Base-by-base conservation (phyloP, 129 eudicot genomes). In the Pseudognaphalium luteoalbum region DNA sequence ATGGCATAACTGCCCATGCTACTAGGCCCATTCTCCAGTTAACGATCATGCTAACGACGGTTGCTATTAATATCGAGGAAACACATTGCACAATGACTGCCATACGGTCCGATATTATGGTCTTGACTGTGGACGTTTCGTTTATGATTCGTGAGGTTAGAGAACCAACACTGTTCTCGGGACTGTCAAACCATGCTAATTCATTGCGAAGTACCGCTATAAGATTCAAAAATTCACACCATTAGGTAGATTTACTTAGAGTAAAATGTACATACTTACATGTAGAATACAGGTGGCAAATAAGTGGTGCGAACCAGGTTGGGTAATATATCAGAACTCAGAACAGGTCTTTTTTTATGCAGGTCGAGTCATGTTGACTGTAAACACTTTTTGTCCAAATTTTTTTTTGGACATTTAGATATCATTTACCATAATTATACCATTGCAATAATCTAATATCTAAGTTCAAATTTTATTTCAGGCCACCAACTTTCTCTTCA, bases 1-100 rank as follows among this genome's bases (percentile, higher is more conserved):
- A 91, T 32, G 97, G 97, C 95, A 91, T 91, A 56, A 91, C 95
- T 2, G 97, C 96, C 95, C 95, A 91, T 39, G 97, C 94, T 72
- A 91, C 97, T 7, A 91, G 85, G 66, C 86, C 94, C 97, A 91
- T 91, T 77, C 97, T 74, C 97, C 97, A 91, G 76, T 80, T 73
- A 71, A 91, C 90, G 17, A 3, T 64, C 86, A 88, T 76, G 91
- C 97, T 91, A 19, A 91, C 93, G 1, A 20, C 51, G 10, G 97
- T 91, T 63, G 97, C 97, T 62, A 91, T 91, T 72, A 91, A 57
- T 72, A 91, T 91, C 8, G 90, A 89, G 64, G 97, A 88, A 63
- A 86, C 73, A 82, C 97, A 91, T 80, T 91, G 97, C 22, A 91
- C 95, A n/a, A 91, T 91, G 25, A 91, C 92, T 5, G 97, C 85